phyloP scores from a whole-genome alignment of 176 grass and related monocot genomes.

The Tillandsia fasciculata region DNA sequence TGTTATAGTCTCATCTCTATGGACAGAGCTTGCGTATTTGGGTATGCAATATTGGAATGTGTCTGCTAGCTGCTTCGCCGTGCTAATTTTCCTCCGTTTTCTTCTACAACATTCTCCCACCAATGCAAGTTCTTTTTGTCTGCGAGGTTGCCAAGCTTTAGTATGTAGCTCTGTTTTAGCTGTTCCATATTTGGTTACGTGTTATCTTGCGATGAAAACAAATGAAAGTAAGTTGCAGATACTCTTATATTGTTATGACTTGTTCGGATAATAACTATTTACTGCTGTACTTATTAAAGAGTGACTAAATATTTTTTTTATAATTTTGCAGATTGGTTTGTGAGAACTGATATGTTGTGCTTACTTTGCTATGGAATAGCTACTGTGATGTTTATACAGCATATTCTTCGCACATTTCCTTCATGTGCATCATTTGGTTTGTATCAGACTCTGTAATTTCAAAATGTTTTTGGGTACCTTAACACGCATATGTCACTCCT shows the following conservation, averaged over 20 bases:
- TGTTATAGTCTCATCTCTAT: slow-evolving; percentile 4
- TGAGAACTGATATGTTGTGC: slow-evolving; percentile 29
- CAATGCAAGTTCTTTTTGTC: slow-evolving; percentile 17
- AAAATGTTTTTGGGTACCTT: slow-evolving; percentile 5
- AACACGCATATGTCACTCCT: not conserved
- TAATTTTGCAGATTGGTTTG: slow-evolving; percentile 30
- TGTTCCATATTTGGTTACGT: slow-evolving; percentile 32
- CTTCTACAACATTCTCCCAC: slow-evolving; percentile 29
- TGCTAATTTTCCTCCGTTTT: slow-evolving; percentile 63
- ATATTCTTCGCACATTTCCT: slow-evolving; percentile 70
- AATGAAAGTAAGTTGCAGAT: slow-evolving; percentile 39
- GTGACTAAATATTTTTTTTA: not conserved
- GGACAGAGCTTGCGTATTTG: slow-evolving; percentile 52
- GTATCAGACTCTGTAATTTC: slow-evolving; percentile 42
- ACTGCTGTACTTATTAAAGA: no score
- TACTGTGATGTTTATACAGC: slow-evolving; percentile 68
- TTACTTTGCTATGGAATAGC: slow-evolving; percentile 54
- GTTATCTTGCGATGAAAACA: slow-evolving; percentile 31
- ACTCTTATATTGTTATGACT: not conserved
- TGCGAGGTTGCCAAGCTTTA: slow-evolving; percentile 19
- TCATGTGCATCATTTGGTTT: slow-evolving; percentile 96
- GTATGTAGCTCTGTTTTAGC: slow-evolving; percentile 28
- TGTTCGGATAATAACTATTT: not conserved
- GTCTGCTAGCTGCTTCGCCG: slow-evolving; percentile 50
- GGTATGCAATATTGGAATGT: slow-evolving; percentile 78